phyloP scores from a whole-genome alignment of 2,329 filamentous ascomycete species.

The Claviceps sp. region DNA sequence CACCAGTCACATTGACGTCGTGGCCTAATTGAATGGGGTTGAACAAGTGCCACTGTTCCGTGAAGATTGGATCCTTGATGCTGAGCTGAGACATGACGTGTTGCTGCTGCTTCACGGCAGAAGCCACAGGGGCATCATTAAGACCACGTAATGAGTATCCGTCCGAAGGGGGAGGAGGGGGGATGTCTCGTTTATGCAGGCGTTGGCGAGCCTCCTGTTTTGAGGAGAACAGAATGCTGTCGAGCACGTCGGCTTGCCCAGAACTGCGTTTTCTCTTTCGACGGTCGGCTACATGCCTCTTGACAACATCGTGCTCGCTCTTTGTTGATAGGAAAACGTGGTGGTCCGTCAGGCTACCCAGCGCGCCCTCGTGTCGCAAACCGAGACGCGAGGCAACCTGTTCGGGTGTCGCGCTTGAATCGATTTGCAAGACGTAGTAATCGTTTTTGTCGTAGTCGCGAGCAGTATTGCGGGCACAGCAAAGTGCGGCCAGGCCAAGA shows the following conservation, averaged over 20 bases:
- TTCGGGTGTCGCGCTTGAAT: conserved; percentile 48
- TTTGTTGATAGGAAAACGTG: conserved; percentile 72
- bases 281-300: conserved; percentile 36
- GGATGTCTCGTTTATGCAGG: conserved; percentile 39
- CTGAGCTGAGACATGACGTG: conserved; percentile 51
- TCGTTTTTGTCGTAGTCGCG: conserved; percentile 72
- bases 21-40: conserved; percentile 72
- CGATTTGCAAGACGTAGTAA: conserved; percentile 86
- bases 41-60: conserved; percentile 89
- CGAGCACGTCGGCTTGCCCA: conserved; percentile 45
- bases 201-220: conserved; percentile 49
- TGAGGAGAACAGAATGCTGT: conserved; percentile 62
- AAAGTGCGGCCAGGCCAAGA: conserved; percentile 35
- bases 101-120: conserved; percentile 43
- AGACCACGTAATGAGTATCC: conserved; percentile 12
- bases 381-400: conserved; percentile 61
- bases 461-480: conserved; percentile 35
- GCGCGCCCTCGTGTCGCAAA: conserved; percentile 64
- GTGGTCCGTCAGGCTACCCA: conserved; percentile 68
- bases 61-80: conserved; percentile 83
- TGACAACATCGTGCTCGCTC: conserved; percentile 45
- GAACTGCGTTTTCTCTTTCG: conserved; percentile 49
- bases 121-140: conserved; percentile 11
- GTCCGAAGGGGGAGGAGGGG: conserved; percentile 19
- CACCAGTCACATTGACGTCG: conserved; percentile 89